Evolutionary conservation across 345 rosid species (phyloP).

Genomic region (Physaria fendleri): DNA sequence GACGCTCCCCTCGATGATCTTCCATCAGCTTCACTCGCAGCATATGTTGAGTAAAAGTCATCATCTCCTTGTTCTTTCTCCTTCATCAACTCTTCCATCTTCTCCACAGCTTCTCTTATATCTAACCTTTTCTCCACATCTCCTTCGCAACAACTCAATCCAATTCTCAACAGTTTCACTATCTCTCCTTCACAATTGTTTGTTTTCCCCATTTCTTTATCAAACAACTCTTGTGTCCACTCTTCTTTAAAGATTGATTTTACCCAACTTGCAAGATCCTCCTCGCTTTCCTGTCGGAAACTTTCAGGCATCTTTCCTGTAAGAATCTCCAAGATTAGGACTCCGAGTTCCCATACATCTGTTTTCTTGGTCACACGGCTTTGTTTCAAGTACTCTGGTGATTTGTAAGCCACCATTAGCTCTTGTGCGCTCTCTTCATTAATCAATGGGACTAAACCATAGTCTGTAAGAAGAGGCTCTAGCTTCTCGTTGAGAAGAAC

Average conservation of each 20-base stretch:
- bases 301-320: constrained; percentile 60
- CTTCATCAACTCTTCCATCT: constrained; percentile 53
- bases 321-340: constrained; percentile 66
- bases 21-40: constrained; percentile 48
- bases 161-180: constrained; percentile 54
- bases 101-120: constrained; percentile 54
- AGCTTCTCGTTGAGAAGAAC: constrained; percentile 46
- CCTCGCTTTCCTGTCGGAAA: constrained; percentile 35
- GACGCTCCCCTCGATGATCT: constrained; percentile 25
- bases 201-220: constrained; percentile 43
- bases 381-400: constrained; percentile 61
- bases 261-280: constrained; percentile 54
- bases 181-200: constrained; percentile 40
- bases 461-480: constrained; percentile 68
- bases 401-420: constrained; percentile 81
- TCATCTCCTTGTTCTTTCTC: constrained; percentile 43
- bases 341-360: constrained; percentile 77
- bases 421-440: constrained; percentile 75
- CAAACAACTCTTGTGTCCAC: constrained; percentile 37
- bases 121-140: constrained; percentile 78
- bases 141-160: constrained; percentile 54
- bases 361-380: constrained; percentile 81
- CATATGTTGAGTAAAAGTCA: constrained; percentile 45
- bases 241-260: constrained; percentile 28
- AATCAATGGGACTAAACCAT: constrained; percentile 63